Evolutionary conservation across 345 rosid genomes (phyloP), one percentile per base, ranked within the genome.

Genomic region (Brassica incana): DNA sequence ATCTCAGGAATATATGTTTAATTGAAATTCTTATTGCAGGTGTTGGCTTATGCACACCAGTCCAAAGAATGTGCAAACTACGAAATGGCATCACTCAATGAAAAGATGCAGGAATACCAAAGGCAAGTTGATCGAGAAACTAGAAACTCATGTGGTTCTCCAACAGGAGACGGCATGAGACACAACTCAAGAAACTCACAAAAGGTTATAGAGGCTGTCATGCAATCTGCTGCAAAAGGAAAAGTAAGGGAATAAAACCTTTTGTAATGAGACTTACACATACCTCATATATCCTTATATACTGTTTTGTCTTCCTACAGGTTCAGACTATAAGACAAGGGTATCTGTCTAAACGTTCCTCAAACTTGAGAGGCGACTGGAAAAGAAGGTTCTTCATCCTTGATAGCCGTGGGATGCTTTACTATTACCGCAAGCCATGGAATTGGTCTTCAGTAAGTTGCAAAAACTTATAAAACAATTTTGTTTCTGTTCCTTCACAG

Each of bases 31-130:
- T 67, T 65, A 73, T 25, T 78, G 40, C 84, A 90, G 95, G 90
- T 87, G 74, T 83, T 90, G 85, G 88, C 91, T 74, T 90, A 90
- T 80, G 93, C 95, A 76, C 95, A 90, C 30, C 94, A 90, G 79
- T 90, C 95, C 30, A 87, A 92, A 80, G 97, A 90, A 87, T 86
- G 95, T 77, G 86, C 93, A 79, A 88, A 92, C 84, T 88, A 89
- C 76, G 93, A 92, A 84, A 89, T 87, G 80, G 92, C 85, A 59
- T 85, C 95, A 62, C 93, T 92, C 35, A 83, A 72, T 79, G 95
- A 89, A 84, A 90, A 92, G 84, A 87, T 90, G 89, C 89, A 89
- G 54, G 93, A 89, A 48, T 88, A 88, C 79, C 85, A 78, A 64
- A 86, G 87, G 83, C 92, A 89, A 83, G 85, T 92, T 71, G 88